Evolutionary conservation across 768 basidiomycete species (phyloP).

Genomic region (Holtermannia corniformis): DNA sequence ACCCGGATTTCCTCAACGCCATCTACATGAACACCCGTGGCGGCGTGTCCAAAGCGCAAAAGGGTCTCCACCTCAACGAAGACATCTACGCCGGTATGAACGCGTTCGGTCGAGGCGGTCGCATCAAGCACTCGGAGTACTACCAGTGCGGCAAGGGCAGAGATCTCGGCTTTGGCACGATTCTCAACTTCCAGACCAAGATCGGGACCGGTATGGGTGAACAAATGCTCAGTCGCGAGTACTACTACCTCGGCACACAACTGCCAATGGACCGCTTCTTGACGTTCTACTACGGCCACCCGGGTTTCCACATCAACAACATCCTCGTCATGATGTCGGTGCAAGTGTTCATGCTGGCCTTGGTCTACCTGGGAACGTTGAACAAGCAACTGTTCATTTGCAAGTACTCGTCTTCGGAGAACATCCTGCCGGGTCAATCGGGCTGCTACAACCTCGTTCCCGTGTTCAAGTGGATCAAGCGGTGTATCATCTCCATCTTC

Average conservation of each 20-base stretch:
- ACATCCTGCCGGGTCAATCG: constrained; percentile 62
- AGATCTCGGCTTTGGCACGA: constrained; percentile 97
- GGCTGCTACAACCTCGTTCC: constrained; percentile 94
- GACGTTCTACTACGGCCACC: constrained; percentile 99
- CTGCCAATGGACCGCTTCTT: constrained; percentile 96
- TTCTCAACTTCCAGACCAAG: constrained; percentile 99
- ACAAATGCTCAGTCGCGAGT: constrained; percentile 97
- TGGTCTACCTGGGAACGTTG: constrained; percentile 90
- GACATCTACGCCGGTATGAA: constrained; percentile 99
- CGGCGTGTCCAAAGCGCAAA: constrained; percentile 97
- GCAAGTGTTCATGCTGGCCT: constrained; percentile 84
- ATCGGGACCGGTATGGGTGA: constrained; percentile 99
- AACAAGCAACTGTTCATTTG: constrained; percentile 74
- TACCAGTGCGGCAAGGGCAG: constrained; percentile 98
- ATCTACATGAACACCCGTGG: constrained; percentile 97
- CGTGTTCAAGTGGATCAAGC: constrained; percentile 89
- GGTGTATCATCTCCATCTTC: constrained; percentile 95
- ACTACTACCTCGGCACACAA: constrained; percentile 97
- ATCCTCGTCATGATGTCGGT: constrained; percentile 97
- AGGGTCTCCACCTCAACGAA: constrained; percentile 97
- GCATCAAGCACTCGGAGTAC: constrained; percentile 99
- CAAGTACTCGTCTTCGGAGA: constrained; percentile 60
- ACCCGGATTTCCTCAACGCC: constrained; percentile 93
- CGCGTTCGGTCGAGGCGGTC: constrained; percentile 88
- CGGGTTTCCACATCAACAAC: constrained; percentile 99